phyloP scores from a whole-genome alignment of 768 basidiomycete species.

The Strobilomyces dryophilus region DNA sequence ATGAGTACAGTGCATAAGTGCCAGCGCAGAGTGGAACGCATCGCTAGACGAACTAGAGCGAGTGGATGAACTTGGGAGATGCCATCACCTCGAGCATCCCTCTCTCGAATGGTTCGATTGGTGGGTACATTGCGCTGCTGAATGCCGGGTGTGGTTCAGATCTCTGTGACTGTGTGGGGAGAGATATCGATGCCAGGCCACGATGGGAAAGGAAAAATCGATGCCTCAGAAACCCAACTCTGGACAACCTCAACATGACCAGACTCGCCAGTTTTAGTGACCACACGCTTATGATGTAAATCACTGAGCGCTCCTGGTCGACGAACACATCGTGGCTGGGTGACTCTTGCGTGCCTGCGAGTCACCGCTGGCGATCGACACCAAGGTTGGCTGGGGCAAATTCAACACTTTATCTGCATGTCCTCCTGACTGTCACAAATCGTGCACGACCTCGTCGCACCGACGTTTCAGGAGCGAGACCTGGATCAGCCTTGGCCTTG shows the following conservation, averaged over 20 bases:
- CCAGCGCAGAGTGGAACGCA: background rate
- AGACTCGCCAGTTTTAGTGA: background rate
- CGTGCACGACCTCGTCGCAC: background rate
- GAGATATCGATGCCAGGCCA: constrained; percentile 17
- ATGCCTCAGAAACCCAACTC: constrained; percentile 6
- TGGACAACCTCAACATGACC: constrained; percentile 4
- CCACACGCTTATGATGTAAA: background rate
- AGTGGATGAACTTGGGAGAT: constrained; percentile 44
- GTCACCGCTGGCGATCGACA: background rate
- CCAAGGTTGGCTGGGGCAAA: background rate
- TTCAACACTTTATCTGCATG: background rate
- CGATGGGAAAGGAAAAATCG: constrained; percentile 8
- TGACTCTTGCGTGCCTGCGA: background rate
- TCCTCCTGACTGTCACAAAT: background rate
- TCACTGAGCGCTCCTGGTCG: background rate
- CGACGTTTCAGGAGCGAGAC: background rate
- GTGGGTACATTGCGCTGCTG: constrained; percentile 54
- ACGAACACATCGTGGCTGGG: background rate
- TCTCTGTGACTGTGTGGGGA: background rate
- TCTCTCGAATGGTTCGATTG: constrained; percentile 58
- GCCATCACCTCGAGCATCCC: constrained; percentile 69
- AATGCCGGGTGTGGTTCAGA: constrained; percentile 1
- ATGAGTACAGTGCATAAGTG: background rate
- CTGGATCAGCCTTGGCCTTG: background rate
- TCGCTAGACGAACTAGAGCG: constrained; percentile 57